Conservation (phyloP, 2,329 filamentous ascomycete species). For the Colletotrichum brevisporum region DNA sequence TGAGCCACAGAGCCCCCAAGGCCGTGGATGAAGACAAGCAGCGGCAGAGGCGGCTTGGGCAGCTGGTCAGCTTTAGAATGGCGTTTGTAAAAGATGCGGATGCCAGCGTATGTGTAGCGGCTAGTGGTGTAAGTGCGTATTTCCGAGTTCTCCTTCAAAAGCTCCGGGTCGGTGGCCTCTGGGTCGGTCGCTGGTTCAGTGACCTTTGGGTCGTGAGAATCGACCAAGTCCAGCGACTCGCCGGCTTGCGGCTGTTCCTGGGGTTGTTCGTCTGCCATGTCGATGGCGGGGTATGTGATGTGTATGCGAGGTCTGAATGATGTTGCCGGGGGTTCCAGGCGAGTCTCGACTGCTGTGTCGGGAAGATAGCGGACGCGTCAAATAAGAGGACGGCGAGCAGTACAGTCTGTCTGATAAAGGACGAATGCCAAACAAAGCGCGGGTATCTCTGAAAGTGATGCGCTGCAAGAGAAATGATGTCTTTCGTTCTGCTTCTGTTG, state of each 20-base stretch:
- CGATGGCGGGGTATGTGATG: conserved; percentile 11
- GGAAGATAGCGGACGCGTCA: background rate
- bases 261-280: conserved; percentile 33
- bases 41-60: conserved; percentile 79
- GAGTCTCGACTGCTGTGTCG: conserved; percentile 6
- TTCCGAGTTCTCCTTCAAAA: conserved; percentile 83
- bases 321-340: background rate
- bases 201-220: conserved; percentile 56
- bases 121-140: conserved; percentile 81
- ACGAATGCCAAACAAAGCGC: conserved; percentile 21
- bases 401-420: background rate
- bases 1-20: conserved; percentile 93
- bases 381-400: background rate
- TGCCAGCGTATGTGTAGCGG: conserved; percentile 77
- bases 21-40: conserved; percentile 93
- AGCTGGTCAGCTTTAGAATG: conserved; percentile 89
- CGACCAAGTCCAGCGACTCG: conserved; percentile 26
- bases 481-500: conserved; percentile 1
- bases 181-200: conserved; percentile 75
- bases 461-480: conserved; percentile 18
- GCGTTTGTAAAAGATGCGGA: conserved; percentile 86
- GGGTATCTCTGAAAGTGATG: conserved; percentile 37
- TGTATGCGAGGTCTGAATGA: background rate
- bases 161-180: conserved; percentile 78
- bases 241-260: conserved; percentile 26